Base-by-base conservation (phyloP, 2,329 filamentous ascomycete species). In the Aquanectria penicillioides region DNA sequence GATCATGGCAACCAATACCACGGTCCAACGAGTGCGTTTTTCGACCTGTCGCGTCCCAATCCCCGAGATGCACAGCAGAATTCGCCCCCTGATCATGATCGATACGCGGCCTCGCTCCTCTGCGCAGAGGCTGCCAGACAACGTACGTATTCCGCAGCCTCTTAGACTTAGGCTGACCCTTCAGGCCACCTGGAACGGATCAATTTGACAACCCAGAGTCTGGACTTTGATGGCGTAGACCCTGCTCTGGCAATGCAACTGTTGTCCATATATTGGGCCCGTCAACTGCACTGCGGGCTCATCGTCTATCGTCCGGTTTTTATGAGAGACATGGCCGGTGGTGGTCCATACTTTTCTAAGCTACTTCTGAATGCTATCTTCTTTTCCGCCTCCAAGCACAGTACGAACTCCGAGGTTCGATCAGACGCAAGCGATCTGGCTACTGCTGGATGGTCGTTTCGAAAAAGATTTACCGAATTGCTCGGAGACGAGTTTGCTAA, bases 291-390 rank as follows among this genome's bases (percentile, higher is more conserved):
- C 49, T 77, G 78, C 0, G 57, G 57, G 1, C 31, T 58, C 2
- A 73, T 84, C 37, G 81, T 79, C 1, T 85, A 86, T 66, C 79
- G 84, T 0, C 80, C 83, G 0, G 79, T 77, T 0, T 83, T 86
- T 41, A 84, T 83, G 80, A 67, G 79, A 2, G 79, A 81, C 63
- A 81, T 85, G 83, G 83, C 82, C 41, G 78, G 79, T 40, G 71
- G 76, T 6, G 85, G 85, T 0, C 81, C 81, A 0, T 86, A 86
- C 66, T 87, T 85, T 59, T 86, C 84, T 0, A 81, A 84, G 40
- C 73, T 84, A 2, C 74, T 87, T 2, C 73, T 87, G 3, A 85
- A 86, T 61, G 83, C 84, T 1, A 81, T 87, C 1, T 77, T 82
- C 48, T 80, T 6, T 76, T 77, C 50, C 62, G 81, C 61, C 1